Conservation (phyloP, 1,284 basidiomycete genomes). For the Macrocybe sp. region DNA sequence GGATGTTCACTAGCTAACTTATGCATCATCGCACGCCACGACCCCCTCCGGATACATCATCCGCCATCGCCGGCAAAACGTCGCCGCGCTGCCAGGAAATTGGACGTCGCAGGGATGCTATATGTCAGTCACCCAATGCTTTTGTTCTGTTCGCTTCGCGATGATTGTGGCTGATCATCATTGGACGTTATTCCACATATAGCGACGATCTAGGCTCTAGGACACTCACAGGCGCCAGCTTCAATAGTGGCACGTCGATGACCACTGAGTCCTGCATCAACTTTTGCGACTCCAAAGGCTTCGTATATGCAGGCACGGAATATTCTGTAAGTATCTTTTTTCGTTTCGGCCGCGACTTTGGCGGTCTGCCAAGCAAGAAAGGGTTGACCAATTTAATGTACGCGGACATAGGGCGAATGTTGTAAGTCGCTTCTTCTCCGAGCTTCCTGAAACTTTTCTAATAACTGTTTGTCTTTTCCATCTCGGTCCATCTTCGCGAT, state of each 20-base stretch:
- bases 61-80: slow-evolving; percentile 29
- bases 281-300: slow-evolving; percentile 49
- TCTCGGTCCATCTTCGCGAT: no score
- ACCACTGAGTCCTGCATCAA: slow-evolving; percentile 59
- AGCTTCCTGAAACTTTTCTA: slow-evolving; percentile 5
- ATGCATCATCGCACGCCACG: slow-evolving; percentile 21
- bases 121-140: slow-evolving; percentile 38
- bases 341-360: background rate
- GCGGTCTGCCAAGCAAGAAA: background rate
- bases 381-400: no score
- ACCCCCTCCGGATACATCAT: slow-evolving; percentile 15
- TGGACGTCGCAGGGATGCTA: slow-evolving; percentile 65
- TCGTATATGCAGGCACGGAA: slow-evolving; percentile 61
- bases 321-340: slow-evolving; percentile 28
- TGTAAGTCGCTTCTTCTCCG: slow-evolving; percentile 35
- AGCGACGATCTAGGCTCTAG: slow-evolving; percentile 52
- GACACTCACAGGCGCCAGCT: slow-evolving; percentile 43
- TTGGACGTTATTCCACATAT: slow-evolving; percentile 4
- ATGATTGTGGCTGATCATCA: background rate
- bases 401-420: slow-evolving; percentile 38
- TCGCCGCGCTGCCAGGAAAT: slow-evolving; percentile 37
- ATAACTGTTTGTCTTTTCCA: slow-evolving; percentile 1
- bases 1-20: slow-evolving; percentile 18
- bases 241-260: slow-evolving; percentile 46
- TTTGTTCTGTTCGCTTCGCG: no score